Evolutionary conservation across 176 grass and related monocot species (phyloP), one percentile per base, ranked within the genome.

Genomic region (Zoysia japonica): DNA sequence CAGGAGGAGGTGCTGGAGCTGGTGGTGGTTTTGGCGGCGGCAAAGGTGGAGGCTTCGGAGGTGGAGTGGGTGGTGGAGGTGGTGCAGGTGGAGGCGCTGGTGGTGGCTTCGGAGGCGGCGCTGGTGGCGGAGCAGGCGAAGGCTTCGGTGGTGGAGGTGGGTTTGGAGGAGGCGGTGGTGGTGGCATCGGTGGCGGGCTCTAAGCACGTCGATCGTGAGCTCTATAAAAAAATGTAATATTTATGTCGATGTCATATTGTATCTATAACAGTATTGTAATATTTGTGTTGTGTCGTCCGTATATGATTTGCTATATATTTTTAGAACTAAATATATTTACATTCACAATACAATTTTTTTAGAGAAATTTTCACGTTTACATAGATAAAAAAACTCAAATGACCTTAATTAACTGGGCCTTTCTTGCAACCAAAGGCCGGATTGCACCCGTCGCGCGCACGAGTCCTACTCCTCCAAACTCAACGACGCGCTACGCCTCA

Each of bases 381-480:
- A 28, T 28, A 28, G 28, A 28, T 28, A 28, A 28, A 28, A 28
- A 28, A 28, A 28, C 28, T 28, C 28, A 28, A 28, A 28, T 28
- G 28, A 28, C 28, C 28, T 28, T 28, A 28, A 28, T 28, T 28
- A 28, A 28, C 28, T 0, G 28, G 28, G 28, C 28, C 28, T 28
- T 28, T 28, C 28, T 28, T 28, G 28, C 28, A 28, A 28, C 28
- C 28, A 28, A 28, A 28, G 28, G 28, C 28, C 28, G 28, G 28
- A 28, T 28, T 28, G 79, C 69, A 85, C 84, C 19, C 81, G 78
- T 35, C 89, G 87, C 42, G 87, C 90, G 89, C 91, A 87, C 65
- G 78, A 82, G 70, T 60, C 71, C 19, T 94, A 97, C 87, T 97
- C 91, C 4, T 88, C 77, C 75, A 97, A 87, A 83, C 89, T 97